Evolutionary conservation across 2,329 filamentous ascomycete genomes (phyloP).

Genomic region (Curvularia verruculosa): DNA sequence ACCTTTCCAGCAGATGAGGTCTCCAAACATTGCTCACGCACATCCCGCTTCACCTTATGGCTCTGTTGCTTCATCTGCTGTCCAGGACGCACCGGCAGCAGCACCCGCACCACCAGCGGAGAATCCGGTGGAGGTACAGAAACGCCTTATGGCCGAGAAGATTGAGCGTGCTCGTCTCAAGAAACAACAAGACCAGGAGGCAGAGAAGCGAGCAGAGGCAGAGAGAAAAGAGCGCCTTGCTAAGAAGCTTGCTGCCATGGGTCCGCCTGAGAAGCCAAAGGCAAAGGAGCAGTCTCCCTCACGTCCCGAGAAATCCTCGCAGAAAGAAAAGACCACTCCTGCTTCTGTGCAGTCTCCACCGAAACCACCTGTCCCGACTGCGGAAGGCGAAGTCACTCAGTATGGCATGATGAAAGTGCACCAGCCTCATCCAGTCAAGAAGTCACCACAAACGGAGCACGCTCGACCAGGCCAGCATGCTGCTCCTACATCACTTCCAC

Average conservation of each 20-base stretch:
- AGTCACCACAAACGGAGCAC: constrained; percentile 27
- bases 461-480: constrained; percentile 18
- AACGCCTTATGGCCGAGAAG: constrained; percentile 72
- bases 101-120: constrained; percentile 59
- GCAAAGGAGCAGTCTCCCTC: constrained; percentile 49
- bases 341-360: constrained; percentile 55
- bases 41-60: constrained; percentile 47
- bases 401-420: constrained; percentile 69
- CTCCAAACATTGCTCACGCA: constrained; percentile 40
- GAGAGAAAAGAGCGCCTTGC: constrained; percentile 72
- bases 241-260: constrained; percentile 73
- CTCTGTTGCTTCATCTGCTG: constrained; percentile 35
- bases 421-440: constrained; percentile 59
- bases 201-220: constrained; percentile 75
- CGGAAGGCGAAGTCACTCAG: constrained; percentile 63
- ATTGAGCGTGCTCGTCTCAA: constrained; percentile 72
- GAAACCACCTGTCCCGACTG: constrained; percentile 64
- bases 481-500: constrained; percentile 20
- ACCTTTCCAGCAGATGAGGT: constrained; percentile 33
- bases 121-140: constrained; percentile 68
- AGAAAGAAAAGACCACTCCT: constrained; percentile 53
- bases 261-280: constrained; percentile 55
- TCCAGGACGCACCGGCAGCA: constrained; percentile 33
- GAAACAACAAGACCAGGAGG: constrained; percentile 60
- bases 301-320: constrained; percentile 44